Base-by-base conservation (phyloP, 768 basidiomycete species). In the Gloeostereum incarnatum region DNA sequence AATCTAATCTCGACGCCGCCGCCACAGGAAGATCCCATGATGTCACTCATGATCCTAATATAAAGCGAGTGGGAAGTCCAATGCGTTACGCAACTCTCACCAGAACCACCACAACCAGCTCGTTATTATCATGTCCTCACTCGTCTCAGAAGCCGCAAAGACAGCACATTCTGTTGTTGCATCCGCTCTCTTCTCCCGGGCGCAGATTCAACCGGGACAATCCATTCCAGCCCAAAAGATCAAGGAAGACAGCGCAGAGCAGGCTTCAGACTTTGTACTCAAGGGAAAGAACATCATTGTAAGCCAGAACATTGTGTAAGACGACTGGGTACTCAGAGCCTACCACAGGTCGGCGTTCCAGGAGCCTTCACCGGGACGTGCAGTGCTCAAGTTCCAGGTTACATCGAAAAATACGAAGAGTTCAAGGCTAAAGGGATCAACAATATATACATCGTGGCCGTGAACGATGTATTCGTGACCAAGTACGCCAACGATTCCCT, bases 221-320 rank as follows among this genome's bases (percentile, higher is more conserved):
- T 49, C 56, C 1, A 65, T 87, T 25, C 76, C 80, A 5, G 43
- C 62, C 19, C 49, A 60, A 4, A 53, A 60, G 2, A 63, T 87
- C 48, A 84, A 84, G 51, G 78, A 86, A 50, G 61, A 70, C 38
- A 63, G 68, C 14, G 62, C 79, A 0, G 63, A 66, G 32, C 50
- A 59, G 36, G 31, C 63, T 2, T 54, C 56, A 25, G 55, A 60
- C 3, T 59, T 82, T 29, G 61, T 61, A 37, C 55, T 81, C 27
- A 62, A 55, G 6, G 80, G 81, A 17, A 79, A 73, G 60, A 78
- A 76, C 47, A 52, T 82, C 50, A 69, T 84, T 41, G 81, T 81
- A 47, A 31, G 73, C 65, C 22, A 10, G 11, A 8, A 25, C 8
- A 22, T 14, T 19, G 5, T 24, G 29, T 17, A 10, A 22, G 14